These are phyloP conservation scores for Xerocomellus chrysenteron DNA, from an alignment of 768 basidiomycete species.

Conservation along the genomic window DNA sequence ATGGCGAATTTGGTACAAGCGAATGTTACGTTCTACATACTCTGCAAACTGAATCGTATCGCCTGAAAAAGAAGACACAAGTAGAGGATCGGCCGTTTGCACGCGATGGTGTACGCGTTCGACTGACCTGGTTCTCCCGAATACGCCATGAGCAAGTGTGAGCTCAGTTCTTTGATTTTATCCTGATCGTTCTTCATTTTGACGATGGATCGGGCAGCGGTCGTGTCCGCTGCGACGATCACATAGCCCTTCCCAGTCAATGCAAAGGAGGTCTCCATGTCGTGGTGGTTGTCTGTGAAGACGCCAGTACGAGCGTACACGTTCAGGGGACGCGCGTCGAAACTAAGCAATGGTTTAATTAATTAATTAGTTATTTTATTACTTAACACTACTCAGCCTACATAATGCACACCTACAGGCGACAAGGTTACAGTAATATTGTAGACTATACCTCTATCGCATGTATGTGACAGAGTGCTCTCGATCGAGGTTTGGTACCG, in stretches of 20 bases:
- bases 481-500: background rate
- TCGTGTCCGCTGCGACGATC: slow-evolving; percentile 89
- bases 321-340: slow-evolving; percentile 33
- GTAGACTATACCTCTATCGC: background rate
- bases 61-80: slow-evolving; percentile 44
- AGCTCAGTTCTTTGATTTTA: slow-evolving; percentile 90
- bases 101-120: background rate
- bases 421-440: no score
- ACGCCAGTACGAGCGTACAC: slow-evolving; percentile 12
- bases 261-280: slow-evolving; percentile 91
- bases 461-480: background rate
- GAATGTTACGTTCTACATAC: slow-evolving; percentile 92
- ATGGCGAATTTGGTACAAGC: slow-evolving; percentile 94
- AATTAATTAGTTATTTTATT: slow-evolving; percentile 8
- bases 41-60: slow-evolving; percentile 98
- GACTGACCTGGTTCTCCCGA: slow-evolving; percentile 85
- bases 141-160: slow-evolving; percentile 92
- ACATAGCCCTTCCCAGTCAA: slow-evolving; percentile 92
- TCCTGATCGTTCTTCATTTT: slow-evolving; percentile 98
- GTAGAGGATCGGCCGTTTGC: background rate
- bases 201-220: slow-evolving; percentile 86
- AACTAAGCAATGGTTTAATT: slow-evolving; percentile 7
- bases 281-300: slow-evolving; percentile 18
- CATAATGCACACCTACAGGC: no score
- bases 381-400: background rate